phyloP scores from a whole-genome alignment of 192 early-diverging fungal genomes.

The Gaertneriomyces semiglobifer region DNA sequence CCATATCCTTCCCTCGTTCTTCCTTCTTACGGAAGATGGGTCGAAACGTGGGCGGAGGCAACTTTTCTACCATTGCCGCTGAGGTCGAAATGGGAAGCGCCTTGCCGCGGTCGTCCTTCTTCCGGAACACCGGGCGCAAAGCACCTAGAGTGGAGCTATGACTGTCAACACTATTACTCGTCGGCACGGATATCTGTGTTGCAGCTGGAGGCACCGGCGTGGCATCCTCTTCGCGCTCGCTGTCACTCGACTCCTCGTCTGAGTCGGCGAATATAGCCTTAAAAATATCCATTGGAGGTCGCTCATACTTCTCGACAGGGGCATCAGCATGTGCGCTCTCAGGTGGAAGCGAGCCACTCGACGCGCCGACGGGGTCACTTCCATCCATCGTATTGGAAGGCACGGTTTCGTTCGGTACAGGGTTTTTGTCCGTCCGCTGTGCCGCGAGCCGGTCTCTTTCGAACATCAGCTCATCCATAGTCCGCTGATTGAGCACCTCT shows the following conservation, averaged over 20 bases:
- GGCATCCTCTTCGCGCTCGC: neutral
- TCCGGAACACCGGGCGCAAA: slow-evolving; percentile 33
- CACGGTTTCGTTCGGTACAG: neutral
- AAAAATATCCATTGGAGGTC: slow-evolving; percentile 82
- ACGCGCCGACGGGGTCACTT: neutral
- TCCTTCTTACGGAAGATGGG: slow-evolving; percentile 29
- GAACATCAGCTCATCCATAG: slow-evolving; percentile 40
- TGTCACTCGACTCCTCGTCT: slow-evolving; percentile 53
- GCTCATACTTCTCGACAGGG: slow-evolving; percentile 33
- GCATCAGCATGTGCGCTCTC: neutral
- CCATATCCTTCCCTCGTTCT: slow-evolving; percentile 16
- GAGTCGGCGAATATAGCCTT: slow-evolving; percentile 77
- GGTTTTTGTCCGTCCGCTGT: slow-evolving; percentile 1
- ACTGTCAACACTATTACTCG: neutral
- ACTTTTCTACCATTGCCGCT: slow-evolving; percentile 3
- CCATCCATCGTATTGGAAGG: neutral
- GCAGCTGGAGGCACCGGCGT: neutral
- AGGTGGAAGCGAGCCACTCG: neutral
- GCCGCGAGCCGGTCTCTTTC: slow-evolving; percentile 33
- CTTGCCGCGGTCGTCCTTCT: slow-evolving; percentile 27
- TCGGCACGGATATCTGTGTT: neutral
- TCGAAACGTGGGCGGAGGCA: slow-evolving; percentile 36
- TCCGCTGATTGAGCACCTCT: slow-evolving; percentile 36
- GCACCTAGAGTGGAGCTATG: neutral
- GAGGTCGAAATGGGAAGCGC: neutral